Base-by-base conservation (phyloP, 1,284 basidiomycete genomes). In the Ceratorhiza oryzae-sativae region DNA sequence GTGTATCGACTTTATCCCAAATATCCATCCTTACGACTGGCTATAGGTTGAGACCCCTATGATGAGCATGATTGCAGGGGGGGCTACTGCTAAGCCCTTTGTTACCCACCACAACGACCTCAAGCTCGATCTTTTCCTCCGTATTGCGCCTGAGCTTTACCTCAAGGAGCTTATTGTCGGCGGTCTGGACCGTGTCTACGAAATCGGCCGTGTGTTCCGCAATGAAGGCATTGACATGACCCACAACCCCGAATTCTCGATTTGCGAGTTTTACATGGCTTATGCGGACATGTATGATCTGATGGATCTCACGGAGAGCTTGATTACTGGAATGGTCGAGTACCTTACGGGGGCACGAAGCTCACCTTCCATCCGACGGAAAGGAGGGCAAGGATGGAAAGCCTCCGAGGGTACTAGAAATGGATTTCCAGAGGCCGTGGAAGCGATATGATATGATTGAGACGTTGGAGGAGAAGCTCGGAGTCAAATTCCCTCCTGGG, bases 251-350 rank as follows among this genome's bases (percentile, higher is more conserved):
- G 94, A 97, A 80, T 97, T 97, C 84, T 94, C 94, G 23, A 97
- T 98, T 82, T 99, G 97, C 87, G 97, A 99, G 84, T 99, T 99
- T 83, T 99, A 99, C 81, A 99, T 99, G 97, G 97, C 97, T 32
- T 99, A 98, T 79, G 97, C 97, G 75, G 97, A 99, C 82, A 97
- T 98, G 95, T 93, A 96, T 84, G 97, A 99, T 80, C 76, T 99
- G 74, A 98, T 99, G 97, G 96, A 98, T 73, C 87, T 99, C 76
- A 99, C 97, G 42, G 97, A 99, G 83, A 83, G 84, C 58, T 86
- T 99, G 85, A 82, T 98, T 46, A 93, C 95, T 78, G 94, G 96
- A 3, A 83, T 99, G 80, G 97, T 98, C 79, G 93, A 92, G 86
- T 88, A 87, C 77, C 82, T 99, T 71, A 97, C 89, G 0, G 89